Evolutionary conservation across 441 rosid species (phyloP).

Genomic region (Cnidoscolus chayamansa): DNA sequence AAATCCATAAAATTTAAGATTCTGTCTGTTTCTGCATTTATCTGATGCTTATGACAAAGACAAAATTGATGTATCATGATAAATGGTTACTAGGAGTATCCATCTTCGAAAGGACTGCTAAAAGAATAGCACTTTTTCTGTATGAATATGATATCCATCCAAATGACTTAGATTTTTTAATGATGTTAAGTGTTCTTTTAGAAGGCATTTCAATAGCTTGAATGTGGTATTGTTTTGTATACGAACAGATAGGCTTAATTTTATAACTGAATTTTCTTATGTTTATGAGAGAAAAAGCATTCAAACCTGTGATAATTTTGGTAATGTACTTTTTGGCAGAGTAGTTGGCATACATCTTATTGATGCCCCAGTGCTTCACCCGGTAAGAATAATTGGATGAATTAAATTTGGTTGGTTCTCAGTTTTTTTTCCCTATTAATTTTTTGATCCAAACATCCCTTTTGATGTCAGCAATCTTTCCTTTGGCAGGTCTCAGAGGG

Average conservation of each 20-base stretch:
- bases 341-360: constrained; percentile 65
- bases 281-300: neutral
- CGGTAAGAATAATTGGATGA: constrained; percentile 43
- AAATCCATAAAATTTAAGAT: neutral
- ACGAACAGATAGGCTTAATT: neutral
- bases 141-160: neutral
- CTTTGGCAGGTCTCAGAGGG: constrained; percentile 75
- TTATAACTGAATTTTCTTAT: neutral
- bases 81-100: neutral
- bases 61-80: neutral
- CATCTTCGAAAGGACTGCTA: neutral
- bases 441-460: neutral
- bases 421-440: neutral
- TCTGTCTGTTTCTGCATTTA: neutral
- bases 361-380: constrained; percentile 83
- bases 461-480: neutral
- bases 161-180: neutral
- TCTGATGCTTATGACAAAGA: neutral
- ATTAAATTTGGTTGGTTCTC: neutral
- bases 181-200: neutral
- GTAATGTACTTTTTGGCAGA: constrained; percentile 48
- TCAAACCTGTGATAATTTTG: constrained; percentile 21
- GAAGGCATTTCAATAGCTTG: neutral
- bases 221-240: neutral
- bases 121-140: neutral